Conservation (phyloP, 1,284 basidiomycete genomes). For the Phellinidium pouzarii region DNA sequence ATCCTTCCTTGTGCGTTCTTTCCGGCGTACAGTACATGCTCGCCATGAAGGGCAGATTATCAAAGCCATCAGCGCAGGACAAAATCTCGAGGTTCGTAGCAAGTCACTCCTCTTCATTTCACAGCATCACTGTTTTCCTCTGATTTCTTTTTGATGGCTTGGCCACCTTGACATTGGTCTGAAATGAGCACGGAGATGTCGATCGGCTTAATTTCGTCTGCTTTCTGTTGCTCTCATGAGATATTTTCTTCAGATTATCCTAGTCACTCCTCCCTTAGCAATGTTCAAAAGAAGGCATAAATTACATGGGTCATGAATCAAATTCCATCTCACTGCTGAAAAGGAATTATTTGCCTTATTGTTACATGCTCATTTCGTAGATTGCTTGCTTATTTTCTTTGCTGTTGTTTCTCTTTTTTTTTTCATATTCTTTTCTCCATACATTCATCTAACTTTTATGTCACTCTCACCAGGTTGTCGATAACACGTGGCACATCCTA, state of each 20-base stretch:
- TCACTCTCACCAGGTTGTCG: constrained; percentile 34
- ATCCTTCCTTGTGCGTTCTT: constrained; percentile 71
- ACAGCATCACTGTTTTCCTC: too few species aligned
- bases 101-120: constrained; percentile 7
- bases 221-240: too few species aligned
- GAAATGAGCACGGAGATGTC: too few species aligned
- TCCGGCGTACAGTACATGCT: constrained; percentile 69
- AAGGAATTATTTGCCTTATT: constrained; percentile 1
- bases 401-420: background rate
- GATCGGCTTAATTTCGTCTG: too few species aligned
- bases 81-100: constrained; percentile 55
- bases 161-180: too few species aligned
- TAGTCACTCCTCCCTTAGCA: too few species aligned
- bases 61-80: constrained; percentile 61
- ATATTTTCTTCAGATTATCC: too few species aligned
- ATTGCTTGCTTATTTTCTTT: background rate
- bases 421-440: constrained; percentile 9
- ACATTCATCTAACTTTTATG: constrained; percentile 14
- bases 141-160: too few species aligned
- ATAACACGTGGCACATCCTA: constrained; percentile 45
- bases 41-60: constrained; percentile 65
- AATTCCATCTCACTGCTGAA: too few species aligned
- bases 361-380: background rate
- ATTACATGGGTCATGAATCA: too few species aligned
- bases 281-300: too few species aligned